Conservation (phyloP, 2,329 filamentous ascomycete genomes). For the Emergomyces africanus region DNA sequence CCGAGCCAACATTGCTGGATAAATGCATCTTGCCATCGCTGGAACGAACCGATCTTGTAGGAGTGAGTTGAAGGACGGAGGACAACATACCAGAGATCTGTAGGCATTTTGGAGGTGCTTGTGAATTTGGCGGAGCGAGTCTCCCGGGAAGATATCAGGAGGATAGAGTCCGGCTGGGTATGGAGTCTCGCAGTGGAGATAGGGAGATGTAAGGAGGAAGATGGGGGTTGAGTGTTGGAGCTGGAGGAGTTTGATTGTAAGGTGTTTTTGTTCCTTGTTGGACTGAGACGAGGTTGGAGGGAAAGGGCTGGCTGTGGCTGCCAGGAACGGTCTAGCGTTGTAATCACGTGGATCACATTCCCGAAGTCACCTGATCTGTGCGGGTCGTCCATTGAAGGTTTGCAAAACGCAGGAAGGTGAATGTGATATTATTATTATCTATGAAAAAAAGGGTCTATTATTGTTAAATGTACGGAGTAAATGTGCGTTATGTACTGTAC, state of each 20-base stretch:
- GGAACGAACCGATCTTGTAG: not conserved
- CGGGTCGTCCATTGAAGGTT: too few species aligned
- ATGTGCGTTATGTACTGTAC: not conserved
- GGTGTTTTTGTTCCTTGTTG: not conserved
- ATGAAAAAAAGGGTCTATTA: not conserved
- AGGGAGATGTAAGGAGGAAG: not conserved
- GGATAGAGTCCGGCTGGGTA: not conserved
- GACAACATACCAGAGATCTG: slow-evolving; percentile 68
- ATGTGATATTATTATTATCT: not conserved
- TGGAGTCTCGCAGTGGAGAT: not conserved
- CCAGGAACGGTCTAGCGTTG: not conserved
- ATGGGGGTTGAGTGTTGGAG: not conserved
- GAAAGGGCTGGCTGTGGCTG: not conserved
- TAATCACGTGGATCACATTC: not conserved
- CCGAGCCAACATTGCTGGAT: not conserved
- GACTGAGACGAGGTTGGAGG: not conserved
- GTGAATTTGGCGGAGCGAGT: slow-evolving; percentile 3
- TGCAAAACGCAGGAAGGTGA: not conserved
- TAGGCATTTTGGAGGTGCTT: slow-evolving; percentile 43
- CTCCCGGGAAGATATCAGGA: slow-evolving; percentile 6
- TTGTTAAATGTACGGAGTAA: not conserved
- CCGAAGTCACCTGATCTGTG: not conserved
- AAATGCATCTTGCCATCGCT: not conserved
- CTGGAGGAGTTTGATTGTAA: not conserved
- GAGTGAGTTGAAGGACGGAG: slow-evolving; percentile 13